Conservation (phyloP, 352 stramenopile genomes). For the Nannochloropsis limnetica region DNA sequence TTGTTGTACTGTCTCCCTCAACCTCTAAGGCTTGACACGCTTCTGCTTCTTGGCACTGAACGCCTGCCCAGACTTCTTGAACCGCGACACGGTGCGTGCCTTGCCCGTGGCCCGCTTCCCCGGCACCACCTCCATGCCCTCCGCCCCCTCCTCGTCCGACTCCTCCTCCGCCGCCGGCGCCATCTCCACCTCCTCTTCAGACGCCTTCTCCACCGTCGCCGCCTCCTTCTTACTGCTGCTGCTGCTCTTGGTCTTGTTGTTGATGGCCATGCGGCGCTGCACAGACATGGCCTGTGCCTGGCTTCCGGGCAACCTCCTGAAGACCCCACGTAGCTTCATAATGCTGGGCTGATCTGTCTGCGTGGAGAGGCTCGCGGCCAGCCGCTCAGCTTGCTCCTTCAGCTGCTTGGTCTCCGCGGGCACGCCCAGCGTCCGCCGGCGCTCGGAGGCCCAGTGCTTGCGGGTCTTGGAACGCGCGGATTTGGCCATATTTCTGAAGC, state of each 20-base stretch:
- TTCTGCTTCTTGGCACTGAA: conserved; percentile 31
- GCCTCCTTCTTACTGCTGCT: conserved; percentile 10
- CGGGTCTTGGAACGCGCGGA: conserved; percentile 23
- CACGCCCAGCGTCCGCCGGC: conserved; percentile 3
- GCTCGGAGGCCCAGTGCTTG: conserved; percentile 29
- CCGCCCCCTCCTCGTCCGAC: neutral
- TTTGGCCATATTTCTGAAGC: conserved; percentile 7
- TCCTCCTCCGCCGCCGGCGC: neutral
- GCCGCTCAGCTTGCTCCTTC: conserved; percentile 7
- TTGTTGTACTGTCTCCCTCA: neutral
- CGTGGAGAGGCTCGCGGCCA: neutral
- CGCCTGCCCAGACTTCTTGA: conserved; percentile 26
- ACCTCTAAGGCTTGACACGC: neutral
- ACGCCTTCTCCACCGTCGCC: neutral
- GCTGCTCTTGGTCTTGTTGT: neutral
- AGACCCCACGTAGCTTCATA: conserved; percentile 13
- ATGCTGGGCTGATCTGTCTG: conserved; percentile 2
- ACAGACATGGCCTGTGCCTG: conserved; percentile 6
- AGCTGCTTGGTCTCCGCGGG: neutral
- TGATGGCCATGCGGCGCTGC: conserved; percentile 23
- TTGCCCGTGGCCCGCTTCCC: conserved; percentile 9
- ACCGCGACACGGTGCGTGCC: neutral
- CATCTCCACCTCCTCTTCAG: neutral
- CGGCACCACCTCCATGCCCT: conserved; percentile 19
- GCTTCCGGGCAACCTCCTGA: neutral